Evolutionary conservation across 2,329 filamentous ascomycete genomes (phyloP).

Genomic region (Dactylonectria macrodidyma): DNA sequence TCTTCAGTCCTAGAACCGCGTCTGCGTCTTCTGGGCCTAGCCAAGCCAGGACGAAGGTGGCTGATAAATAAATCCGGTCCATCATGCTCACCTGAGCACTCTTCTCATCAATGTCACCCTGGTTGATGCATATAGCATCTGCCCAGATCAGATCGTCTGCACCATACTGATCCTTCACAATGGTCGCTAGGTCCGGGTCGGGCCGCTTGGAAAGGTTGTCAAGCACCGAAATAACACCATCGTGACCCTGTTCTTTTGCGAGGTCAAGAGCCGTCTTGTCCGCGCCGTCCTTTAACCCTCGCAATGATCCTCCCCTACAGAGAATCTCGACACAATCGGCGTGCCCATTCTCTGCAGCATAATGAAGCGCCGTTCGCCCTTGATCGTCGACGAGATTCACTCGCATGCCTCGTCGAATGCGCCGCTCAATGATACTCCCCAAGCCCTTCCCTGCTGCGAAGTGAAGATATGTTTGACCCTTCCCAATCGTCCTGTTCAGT

Average conservation of each 20-base stretch:
- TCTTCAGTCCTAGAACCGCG: slow-evolving; percentile 34
- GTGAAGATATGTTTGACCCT: slow-evolving; percentile 34
- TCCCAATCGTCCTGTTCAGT: slow-evolving; percentile 20
- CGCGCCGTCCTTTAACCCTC: slow-evolving; percentile 21
- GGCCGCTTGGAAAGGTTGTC: slow-evolving; percentile 15
- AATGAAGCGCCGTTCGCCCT: slow-evolving; percentile 35
- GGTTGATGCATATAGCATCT: slow-evolving; percentile 51
- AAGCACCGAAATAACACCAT: slow-evolving; percentile 30
- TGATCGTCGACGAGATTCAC: slow-evolving; percentile 30
- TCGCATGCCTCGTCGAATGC: slow-evolving; percentile 32
- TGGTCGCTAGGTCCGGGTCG: slow-evolving; percentile 16
- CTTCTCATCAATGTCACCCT: slow-evolving; percentile 45
- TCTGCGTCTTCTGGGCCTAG: slow-evolving; percentile 42
- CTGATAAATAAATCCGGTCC: slow-evolving; percentile 48
- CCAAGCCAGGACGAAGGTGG: slow-evolving; percentile 46
- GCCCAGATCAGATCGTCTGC: slow-evolving; percentile 45
- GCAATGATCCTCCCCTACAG: slow-evolving; percentile 21
- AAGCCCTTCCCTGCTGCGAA: slow-evolving; percentile 25
- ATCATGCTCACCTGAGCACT: slow-evolving; percentile 48
- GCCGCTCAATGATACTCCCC: slow-evolving; percentile 17
- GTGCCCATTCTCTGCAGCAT: slow-evolving; percentile 35
- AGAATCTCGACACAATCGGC: slow-evolving; percentile 31
- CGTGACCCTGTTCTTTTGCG: slow-evolving; percentile 31
- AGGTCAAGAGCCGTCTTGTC: slow-evolving; percentile 36
- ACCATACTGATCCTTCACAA: neutral